Conservation (phyloP, 2,329 filamentous ascomycete genomes). For the Whalleya microplaca region DNA sequence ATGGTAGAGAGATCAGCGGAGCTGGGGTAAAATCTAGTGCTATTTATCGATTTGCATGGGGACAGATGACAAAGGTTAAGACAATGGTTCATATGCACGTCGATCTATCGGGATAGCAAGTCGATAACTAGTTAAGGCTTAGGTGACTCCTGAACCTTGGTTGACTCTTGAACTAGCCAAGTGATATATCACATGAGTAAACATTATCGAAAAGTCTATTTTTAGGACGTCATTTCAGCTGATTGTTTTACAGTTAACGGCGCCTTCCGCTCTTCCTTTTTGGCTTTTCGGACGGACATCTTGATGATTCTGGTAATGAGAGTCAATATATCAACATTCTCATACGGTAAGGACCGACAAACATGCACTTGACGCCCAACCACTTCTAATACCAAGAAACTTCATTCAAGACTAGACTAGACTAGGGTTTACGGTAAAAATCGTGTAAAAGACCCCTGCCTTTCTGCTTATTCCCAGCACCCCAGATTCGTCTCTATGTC, state of each 20-base stretch:
- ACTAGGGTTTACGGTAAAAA: too few species aligned
- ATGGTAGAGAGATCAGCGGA: not conserved
- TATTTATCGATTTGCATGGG: not conserved
- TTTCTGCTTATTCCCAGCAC: too few species aligned
- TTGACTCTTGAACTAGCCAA: not conserved
- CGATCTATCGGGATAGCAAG: not conserved
- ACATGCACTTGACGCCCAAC: not conserved
- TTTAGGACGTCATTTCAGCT: not conserved
- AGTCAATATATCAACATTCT: not conserved
- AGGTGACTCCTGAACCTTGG: not conserved
- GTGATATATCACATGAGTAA: not conserved
- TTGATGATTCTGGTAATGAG: not conserved
- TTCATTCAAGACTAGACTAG: too few species aligned
- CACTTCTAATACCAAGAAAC: not conserved
- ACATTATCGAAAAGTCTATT: not conserved
- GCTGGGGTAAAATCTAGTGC: not conserved
- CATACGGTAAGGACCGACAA: not conserved
- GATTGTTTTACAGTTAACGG: not conserved
- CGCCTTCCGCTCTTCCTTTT: not conserved
- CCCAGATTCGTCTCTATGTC: not conserved
- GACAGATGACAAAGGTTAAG: not conserved
- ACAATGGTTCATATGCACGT: not conserved
- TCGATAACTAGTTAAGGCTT: not conserved
- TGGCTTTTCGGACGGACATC: not conserved
- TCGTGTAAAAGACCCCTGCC: too few species aligned